phyloP scores from a whole-genome alignment of 331 rosid genomes.

The Quercus lobata region DNA sequence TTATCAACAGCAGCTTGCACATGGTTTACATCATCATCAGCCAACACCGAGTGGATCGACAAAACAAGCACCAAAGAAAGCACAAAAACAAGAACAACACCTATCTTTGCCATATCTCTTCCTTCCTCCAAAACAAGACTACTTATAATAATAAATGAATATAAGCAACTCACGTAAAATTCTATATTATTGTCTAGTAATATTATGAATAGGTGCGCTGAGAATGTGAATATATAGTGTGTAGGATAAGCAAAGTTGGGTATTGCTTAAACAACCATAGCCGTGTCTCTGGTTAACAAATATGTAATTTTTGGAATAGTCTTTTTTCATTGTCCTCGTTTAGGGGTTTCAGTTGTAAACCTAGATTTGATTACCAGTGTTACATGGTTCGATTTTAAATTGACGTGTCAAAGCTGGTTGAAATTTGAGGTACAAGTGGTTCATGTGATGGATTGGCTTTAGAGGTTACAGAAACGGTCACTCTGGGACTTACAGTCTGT shows the following conservation, averaged over 20 bases:
- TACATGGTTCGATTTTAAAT: neutral
- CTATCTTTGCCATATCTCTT: slow-evolving; percentile 33
- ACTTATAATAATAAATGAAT: neutral
- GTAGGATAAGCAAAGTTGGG: neutral
- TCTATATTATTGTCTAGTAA: too few species aligned
- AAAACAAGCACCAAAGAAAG: slow-evolving; percentile 30
- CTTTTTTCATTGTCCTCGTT: neutral
- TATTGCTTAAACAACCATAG: neutral
- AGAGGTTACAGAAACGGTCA: too few species aligned
- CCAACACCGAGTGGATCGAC: slow-evolving; percentile 24
- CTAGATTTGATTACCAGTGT: neutral
- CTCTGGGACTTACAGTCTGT: too few species aligned
- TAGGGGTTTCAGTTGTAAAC: neutral
- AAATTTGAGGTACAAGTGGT: neutral
- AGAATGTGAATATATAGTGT: slow-evolving; percentile 11
- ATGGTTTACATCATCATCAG: slow-evolving; percentile 17
- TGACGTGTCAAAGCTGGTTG: neutral
- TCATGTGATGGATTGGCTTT: too few species aligned
- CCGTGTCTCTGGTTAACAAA: neutral
- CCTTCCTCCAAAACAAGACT: neutral
- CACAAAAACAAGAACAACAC: slow-evolving; percentile 12
- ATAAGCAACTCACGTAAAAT: too few species aligned
- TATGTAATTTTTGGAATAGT: slow-evolving; percentile 7
- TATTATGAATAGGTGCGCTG: neutral
- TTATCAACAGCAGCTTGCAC: neutral